Base-by-base conservation (phyloP, 2,329 filamentous ascomycete genomes). In the Aspergillus piperis region DNA sequence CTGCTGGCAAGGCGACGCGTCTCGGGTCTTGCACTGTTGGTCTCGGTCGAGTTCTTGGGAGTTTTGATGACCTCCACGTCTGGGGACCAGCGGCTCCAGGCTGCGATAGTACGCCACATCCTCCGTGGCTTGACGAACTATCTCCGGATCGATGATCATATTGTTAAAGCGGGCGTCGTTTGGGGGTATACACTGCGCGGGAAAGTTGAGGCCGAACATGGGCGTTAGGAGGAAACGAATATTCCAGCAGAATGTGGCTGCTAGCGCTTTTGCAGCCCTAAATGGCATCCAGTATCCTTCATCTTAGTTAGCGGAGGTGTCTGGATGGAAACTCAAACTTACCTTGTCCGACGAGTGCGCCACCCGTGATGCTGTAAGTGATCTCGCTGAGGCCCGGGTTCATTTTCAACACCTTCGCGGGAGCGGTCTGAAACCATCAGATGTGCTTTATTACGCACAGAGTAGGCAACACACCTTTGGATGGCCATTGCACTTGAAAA, bases 281-380 rank as follows among this genome's bases (percentile, higher is more conserved):
- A 88, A 98, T 2, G 94, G 94, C 85, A 98, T 92, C 95, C 95
- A 99, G 77, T 98, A 99, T 36, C 95, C 92, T 96, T 19, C 3
- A 10, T 23, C 8, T n/a, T 13, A 19, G 41, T 55, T 21, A 42
- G 38, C 1, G 27, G 39, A 17, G 30, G 54, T n/a, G 52, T 47
- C 57, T 42, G 36, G 58, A 42, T 13, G 19, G 21, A 13, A 38
- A 32, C 27, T 13, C n/a, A 8, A 21, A 41, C n/a, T 62, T 81
- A 92, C 91, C 93, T 87, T 99, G 95, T 55, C 93, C 94, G 62
- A 87, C 87, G 59, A 98, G 88, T 30, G 92, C 88, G 6, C 95
- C 95, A 25, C 95, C 95, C 0, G 95, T 99, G 73, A 98, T 96
- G 75, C 92, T 96, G 74, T 96, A 90, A 27, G 90, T 92, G 62